Conservation (phyloP, 2,329 filamentous ascomycete species). For the Arthrinium phaeospermum region DNA sequence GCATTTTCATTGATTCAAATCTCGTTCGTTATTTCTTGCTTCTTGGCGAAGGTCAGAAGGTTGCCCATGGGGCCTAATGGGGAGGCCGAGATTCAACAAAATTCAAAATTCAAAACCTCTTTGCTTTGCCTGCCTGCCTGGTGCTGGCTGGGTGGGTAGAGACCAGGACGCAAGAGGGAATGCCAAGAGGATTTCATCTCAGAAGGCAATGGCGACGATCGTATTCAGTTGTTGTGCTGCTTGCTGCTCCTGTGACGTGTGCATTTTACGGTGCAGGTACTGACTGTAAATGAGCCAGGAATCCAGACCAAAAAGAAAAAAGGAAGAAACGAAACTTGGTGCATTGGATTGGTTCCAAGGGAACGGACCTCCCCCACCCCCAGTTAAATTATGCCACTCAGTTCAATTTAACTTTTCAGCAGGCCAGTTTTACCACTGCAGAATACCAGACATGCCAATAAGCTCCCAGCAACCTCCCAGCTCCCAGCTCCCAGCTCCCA, state of each 20-base stretch:
- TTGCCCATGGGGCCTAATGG: not conserved
- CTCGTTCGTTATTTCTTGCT: not conserved
- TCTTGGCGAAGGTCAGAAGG: not conserved
- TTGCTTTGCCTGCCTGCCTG: not conserved
- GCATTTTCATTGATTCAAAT: slow-evolving; percentile 1
- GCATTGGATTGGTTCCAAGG: not conserved
- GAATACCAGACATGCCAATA: slow-evolving; percentile 12
- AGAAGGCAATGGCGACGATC: slow-evolving; percentile 4
- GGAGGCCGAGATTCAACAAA: slow-evolving; percentile 10
- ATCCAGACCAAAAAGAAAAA: slow-evolving; percentile 8
- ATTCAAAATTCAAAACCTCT: slow-evolving; percentile 3
- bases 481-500: not conserved
- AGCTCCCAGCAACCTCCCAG: not conserved
- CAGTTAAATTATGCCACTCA: slow-evolving; percentile 16
- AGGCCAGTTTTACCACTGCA: slow-evolving; percentile 4
- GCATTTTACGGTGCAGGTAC: slow-evolving; percentile 6
- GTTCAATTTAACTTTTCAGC: slow-evolving; percentile 17
- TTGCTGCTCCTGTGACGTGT: slow-evolving; percentile 7
- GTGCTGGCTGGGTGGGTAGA: not conserved
- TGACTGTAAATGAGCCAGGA: not conserved
- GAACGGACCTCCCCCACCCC: slow-evolving; percentile 16
- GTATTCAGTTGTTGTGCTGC: not conserved
- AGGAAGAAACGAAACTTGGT: not conserved
- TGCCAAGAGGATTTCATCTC: not conserved
- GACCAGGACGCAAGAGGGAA: not conserved